Percentiles rank a stretch among this genome's conserved stretches.
These are phyloP conservation scores for Penicillium macrosclerotiorum DNA, from an alignment of 495 filamentous ascomycete species.

Conservation along the genomic window DNA sequence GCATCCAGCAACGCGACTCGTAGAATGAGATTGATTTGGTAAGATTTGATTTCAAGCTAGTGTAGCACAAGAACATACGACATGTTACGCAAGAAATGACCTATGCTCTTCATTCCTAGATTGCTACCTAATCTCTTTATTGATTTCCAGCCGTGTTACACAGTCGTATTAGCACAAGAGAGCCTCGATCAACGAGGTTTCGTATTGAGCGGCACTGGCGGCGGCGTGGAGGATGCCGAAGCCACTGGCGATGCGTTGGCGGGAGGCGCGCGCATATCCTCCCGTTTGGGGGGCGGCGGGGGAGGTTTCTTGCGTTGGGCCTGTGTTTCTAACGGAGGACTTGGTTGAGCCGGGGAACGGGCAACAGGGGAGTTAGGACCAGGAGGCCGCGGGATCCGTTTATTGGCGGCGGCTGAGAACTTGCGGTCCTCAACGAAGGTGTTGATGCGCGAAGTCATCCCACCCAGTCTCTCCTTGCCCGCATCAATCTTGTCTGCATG, in stretches of 20 bases:
- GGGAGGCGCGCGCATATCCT: constrained; percentile 36
- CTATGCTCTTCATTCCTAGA: too few species aligned
- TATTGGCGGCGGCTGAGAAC: constrained; percentile 28
- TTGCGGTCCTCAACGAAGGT: constrained; percentile 36
- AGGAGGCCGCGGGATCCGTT: constrained; percentile 30
- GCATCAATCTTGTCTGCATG: constrained; percentile 62
- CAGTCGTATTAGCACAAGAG: not conserved
- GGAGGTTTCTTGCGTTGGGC: constrained; percentile 63
- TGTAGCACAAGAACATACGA: not conserved
- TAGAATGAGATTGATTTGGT: not conserved
- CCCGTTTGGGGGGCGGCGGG: constrained; percentile 63
- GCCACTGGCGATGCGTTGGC: constrained; percentile 14
- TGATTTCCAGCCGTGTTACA: constrained; percentile 1
- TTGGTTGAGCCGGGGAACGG: constrained; percentile 8
- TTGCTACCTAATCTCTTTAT: not conserved
- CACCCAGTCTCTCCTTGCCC: constrained; percentile 59
- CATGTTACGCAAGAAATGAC: too few species aligned
- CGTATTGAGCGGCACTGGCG: constrained; percentile 40
- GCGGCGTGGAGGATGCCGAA: constrained; percentile 31
- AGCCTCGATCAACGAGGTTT: constrained; percentile 42
- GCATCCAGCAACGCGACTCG: not conserved
- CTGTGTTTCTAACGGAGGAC: constrained; percentile 17
- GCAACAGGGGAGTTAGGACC: constrained; percentile 14
- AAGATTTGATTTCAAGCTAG: too few species aligned
- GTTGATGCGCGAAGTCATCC: constrained; percentile 39